Evolutionary conservation across 192 early-diverging fungal genomes (phyloP).

Genomic region (Phycomyces blakesleeanus): DNA sequence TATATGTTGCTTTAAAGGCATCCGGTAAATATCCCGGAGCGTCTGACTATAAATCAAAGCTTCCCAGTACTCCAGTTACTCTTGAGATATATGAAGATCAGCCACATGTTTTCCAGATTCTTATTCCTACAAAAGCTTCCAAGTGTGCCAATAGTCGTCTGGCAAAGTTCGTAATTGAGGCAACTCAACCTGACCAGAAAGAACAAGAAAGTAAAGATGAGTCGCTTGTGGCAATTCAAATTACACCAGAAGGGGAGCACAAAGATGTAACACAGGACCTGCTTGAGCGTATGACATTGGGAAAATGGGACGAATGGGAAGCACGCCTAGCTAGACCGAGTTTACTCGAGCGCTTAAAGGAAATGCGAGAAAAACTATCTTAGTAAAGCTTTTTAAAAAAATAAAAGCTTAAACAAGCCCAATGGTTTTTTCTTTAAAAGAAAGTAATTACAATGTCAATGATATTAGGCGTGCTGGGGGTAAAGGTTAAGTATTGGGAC

Average conservation of each 20-base stretch:
- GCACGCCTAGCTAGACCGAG: neutral
- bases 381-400: no score
- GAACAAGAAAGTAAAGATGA: conserved; percentile 5
- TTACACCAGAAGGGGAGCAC: neutral
- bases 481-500: no score
- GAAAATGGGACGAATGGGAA: conserved; percentile 9
- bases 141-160: conserved; percentile 8
- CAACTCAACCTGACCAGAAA: neutral
- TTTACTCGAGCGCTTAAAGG: conserved; percentile 7
- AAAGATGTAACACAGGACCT: neutral
- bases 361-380: neutral
- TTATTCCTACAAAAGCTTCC: conserved; percentile 14
- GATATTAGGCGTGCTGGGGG: no score
- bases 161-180: conserved; percentile 17
- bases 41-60: neutral
- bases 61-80: conserved; percentile 25
- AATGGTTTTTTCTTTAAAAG: no score
- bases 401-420: no score
- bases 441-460: no score
- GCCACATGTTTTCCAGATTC: conserved; percentile 49
- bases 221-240: neutral
- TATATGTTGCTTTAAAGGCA: conserved; percentile 42
- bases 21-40: conserved; percentile 8
- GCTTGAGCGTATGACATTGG: neutral
- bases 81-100: conserved; percentile 47